These are phyloP conservation scores for Zygosaccharomyces pseudorouxii DNA, from an alignment of 805 yeast genomes.

Conservation along the genomic window DNA sequence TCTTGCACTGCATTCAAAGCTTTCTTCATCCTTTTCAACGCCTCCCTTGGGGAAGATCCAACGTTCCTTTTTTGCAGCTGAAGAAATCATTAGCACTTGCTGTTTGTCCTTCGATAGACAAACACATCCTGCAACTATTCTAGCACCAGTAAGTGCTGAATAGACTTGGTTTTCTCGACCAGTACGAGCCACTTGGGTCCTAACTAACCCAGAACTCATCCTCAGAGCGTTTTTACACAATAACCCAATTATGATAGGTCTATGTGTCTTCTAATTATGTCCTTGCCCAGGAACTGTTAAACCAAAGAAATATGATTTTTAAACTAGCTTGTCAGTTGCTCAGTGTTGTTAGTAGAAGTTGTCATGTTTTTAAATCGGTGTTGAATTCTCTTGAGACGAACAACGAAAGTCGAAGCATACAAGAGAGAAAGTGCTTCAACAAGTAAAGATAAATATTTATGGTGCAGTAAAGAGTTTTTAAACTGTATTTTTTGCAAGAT, in stretches of 20 bases:
- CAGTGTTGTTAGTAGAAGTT: background rate
- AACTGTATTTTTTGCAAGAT: no score
- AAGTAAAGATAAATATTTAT: background rate
- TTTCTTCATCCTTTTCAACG: conserved; percentile 72
- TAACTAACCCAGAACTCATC: conserved; percentile 21
- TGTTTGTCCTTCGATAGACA: conserved; percentile 54
- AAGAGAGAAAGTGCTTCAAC: background rate
- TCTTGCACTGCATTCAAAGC: conserved; percentile 50
- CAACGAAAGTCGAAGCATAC: background rate
- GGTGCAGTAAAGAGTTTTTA: no score
- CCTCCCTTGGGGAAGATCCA: conserved; percentile 98
- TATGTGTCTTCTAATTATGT: background rate
- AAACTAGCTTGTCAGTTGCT: background rate
- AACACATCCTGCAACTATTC: conserved; percentile 91
- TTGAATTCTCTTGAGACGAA: background rate
- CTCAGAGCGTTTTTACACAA: background rate
- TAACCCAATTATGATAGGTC: background rate
- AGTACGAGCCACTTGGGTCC: conserved; percentile 40
- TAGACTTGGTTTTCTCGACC: conserved; percentile 61
- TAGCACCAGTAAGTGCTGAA: conserved; percentile 58
- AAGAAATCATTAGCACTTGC: conserved; percentile 72
- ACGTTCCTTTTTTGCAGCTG: conserved; percentile 58
- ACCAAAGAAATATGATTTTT: background rate
- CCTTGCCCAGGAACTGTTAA: background rate
- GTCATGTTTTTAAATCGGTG: background rate